phyloP scores from a whole-genome alignment of 306 rosid genomes.

The Prunus salicina region DNA sequence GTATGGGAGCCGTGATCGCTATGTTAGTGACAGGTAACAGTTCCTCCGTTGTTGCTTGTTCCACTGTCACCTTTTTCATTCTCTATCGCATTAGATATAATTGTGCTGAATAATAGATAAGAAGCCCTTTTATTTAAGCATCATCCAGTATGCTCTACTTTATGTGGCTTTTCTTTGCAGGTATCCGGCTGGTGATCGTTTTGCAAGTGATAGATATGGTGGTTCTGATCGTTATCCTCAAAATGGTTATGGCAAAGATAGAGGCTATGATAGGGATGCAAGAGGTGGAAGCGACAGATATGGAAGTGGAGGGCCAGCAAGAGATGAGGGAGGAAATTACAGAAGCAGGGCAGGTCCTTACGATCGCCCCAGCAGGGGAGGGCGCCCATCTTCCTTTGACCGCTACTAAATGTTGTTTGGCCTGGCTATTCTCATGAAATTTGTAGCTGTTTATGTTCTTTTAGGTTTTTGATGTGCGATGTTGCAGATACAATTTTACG shows the following conservation, averaged over 20 bases:
- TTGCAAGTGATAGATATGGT: constrained; percentile 66
- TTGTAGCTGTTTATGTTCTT: constrained; percentile 14
- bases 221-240: constrained; percentile 72
- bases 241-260: constrained; percentile 80
- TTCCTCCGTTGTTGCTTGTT: constrained; percentile 1
- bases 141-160: background rate
- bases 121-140: background rate
- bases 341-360: constrained; percentile 80
- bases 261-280: constrained; percentile 65
- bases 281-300: constrained; percentile 62
- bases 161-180: constrained; percentile 33
- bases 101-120: background rate
- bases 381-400: constrained; percentile 67
- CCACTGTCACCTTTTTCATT: background rate
- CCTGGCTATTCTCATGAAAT: background rate
- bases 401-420: constrained; percentile 48
- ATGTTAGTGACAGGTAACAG: constrained; percentile 69
- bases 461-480: constrained; percentile 30
- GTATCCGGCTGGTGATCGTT: constrained; percentile 65
- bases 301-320: constrained; percentile 62
- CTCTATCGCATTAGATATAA: too few relatives aligned
- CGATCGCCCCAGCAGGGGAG: constrained; percentile 66
- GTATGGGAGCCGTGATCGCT: constrained; percentile 79
- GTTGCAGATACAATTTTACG: constrained; percentile 15
- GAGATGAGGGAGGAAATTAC: constrained; percentile 70